These are phyloP conservation scores for Scenedesmus sp. DNA, from an alignment of 163 green algal genomes.

Conservation along the genomic window DNA sequence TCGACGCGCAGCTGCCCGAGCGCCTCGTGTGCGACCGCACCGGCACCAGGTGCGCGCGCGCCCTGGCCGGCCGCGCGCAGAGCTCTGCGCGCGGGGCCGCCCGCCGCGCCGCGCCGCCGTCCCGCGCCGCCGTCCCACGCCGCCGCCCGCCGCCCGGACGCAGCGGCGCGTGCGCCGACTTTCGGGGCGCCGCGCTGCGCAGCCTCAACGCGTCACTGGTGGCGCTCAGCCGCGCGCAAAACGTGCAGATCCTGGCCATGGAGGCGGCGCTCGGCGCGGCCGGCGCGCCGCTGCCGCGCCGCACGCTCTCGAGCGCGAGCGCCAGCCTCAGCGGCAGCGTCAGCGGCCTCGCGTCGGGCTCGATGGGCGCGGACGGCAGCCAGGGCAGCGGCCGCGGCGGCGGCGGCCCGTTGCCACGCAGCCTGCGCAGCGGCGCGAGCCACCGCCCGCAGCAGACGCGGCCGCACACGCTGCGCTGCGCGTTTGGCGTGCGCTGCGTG, in stretches of 20 bases:
- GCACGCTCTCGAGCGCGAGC: not conserved
- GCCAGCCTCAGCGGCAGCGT: not conserved
- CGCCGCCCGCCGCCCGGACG: not conserved
- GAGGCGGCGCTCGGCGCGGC: not conserved
- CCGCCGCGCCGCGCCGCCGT: too few relatives aligned
- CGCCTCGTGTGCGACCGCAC: slow-evolving; percentile 3
- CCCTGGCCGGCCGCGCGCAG: not conserved
- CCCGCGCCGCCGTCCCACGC: not conserved
- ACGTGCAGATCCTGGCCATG: slow-evolving; percentile 14
- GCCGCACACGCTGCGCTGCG: slow-evolving; percentile 15
- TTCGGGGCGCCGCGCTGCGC: not conserved
- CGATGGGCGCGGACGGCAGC: not conserved
- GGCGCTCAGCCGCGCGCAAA: slow-evolving; percentile 6
- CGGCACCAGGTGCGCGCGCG: not conserved
- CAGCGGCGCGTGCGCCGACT: not conserved
- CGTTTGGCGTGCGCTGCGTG: slow-evolving; percentile 11
- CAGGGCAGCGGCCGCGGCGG: not conserved
- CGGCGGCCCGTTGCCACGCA: not conserved
- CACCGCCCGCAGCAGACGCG: not conserved
- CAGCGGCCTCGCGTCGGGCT: not conserved
- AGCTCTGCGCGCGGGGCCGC: too few relatives aligned
- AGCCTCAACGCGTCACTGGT: not conserved
- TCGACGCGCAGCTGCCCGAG: too few relatives aligned
- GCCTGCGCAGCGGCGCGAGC: not conserved
- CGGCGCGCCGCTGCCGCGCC: not conserved